Base-by-base conservation (phyloP, 192 early-diverging fungal genomes). In the Umbelopsis vinacea region DNA sequence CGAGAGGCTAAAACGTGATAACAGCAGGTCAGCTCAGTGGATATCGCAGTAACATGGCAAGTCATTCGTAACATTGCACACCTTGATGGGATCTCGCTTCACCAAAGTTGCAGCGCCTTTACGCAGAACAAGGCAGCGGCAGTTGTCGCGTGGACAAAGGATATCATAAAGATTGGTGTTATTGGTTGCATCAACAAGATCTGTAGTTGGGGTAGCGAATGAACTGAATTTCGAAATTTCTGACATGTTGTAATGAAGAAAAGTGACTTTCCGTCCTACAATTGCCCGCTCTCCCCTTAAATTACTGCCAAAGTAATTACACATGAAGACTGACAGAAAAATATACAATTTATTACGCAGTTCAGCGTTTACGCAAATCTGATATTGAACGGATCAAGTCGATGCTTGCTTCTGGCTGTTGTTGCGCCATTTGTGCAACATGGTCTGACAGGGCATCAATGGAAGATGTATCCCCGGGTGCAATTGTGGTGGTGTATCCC, bases 141-240 rank as follows among this genome's bases (percentile, higher is more conserved):
- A 88, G 15, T 52, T 26, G 21, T 81, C 76, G 53, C 81, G 81
- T 19, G 88, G 84, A 71, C 88, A 89, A 35, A 82, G 80, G 50
- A 89, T 75, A 68, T 86, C 79, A 37, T 63, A 63, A 7, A 63
- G 29, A 35, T 63, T 63, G 19, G 57, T 63, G 33, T 37, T 63
- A 6, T 63, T 63, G 15, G 26, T 29, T 17, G 57, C 12, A 63
- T 63, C 57, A n/a, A 63, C 7, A 9, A 63, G 57, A 63, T 63
- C 57, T 35, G 57, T 63, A 19, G 35, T 10, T 37, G 57, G 57
- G 33, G 57, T 35, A 6, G 57, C 15, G 14, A 63, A 63, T 63
- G 57, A 2, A 29, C 3, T 17, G 57, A 29, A 63, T 26, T 63
- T 63, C 35, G 57, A 63, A 29, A 37, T 63, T 37, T 38, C 57